Conservation (phyloP, 2,329 filamentous ascomycete genomes). For the Aspergillus fischeri region DNA sequence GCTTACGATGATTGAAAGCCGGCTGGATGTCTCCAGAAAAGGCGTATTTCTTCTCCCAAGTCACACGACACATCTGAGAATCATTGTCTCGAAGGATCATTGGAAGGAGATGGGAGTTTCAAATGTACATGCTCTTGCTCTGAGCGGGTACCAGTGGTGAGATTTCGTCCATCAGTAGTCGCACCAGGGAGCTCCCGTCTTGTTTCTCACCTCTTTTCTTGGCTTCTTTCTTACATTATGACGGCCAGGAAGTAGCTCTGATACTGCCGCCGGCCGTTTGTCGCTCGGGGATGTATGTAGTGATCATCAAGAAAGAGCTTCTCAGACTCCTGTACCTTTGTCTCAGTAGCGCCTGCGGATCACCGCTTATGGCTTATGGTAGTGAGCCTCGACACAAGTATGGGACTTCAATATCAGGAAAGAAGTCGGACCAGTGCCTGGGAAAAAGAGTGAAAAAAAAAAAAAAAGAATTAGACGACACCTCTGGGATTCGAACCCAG, state of each 20-base stretch:
- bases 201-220: background rate
- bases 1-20: background rate
- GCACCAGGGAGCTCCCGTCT: background rate
- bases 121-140: background rate
- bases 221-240: background rate
- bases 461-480: background rate
- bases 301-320: background rate
- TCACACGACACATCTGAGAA: background rate
- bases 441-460: background rate
- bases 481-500: background rate
- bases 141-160: background rate
- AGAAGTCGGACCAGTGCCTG: background rate
- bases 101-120: background rate
- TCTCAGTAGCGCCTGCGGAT: background rate
- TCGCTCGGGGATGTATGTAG: background rate
- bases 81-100: too few species aligned
- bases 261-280: background rate
- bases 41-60: background rate
- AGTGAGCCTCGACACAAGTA: background rate
- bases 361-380: background rate
- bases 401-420: too few species aligned
- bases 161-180: background rate
- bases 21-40: background rate
- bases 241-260: background rate
- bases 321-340: background rate